Conservation (phyloP, 805 yeast genomes). For the Hanseniaspora opuntiae region DNA sequence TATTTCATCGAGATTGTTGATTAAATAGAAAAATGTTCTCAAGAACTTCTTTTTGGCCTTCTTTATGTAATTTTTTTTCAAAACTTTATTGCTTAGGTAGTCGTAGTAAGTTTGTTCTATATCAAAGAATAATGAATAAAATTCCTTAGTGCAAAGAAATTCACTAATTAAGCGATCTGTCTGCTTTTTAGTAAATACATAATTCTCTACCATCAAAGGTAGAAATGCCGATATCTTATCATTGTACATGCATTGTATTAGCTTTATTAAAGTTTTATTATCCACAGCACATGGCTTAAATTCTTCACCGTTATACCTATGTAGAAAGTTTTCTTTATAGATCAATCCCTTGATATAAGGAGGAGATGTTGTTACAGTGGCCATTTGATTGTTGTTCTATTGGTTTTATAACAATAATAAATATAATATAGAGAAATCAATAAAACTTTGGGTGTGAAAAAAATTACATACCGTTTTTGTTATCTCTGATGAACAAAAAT, state of each 20-base stretch:
- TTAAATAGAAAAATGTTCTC: neutral
- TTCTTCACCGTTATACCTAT: neutral
- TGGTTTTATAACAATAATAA: no score
- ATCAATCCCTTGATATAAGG: neutral
- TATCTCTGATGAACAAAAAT: no score
- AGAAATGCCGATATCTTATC: neutral
- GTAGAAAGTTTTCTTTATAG: neutral
- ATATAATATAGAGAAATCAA: no score
- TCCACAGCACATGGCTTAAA: neutral
- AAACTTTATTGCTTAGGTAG: neutral
- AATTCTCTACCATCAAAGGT: neutral
- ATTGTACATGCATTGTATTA: neutral
- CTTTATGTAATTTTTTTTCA: neutral
- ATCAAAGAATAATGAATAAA: neutral
- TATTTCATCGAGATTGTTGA: neutral
- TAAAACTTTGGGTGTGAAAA: no score
- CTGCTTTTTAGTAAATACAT: neutral
- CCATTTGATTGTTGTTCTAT: no score
- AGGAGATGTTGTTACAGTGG: neutral
- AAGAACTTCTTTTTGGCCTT: neutral
- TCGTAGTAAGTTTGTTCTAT: neutral
- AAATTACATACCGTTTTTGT: no score
- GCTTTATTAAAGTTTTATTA: neutral
- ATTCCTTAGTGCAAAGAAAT: neutral
- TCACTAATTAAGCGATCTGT: neutral